Base-by-base conservation (phyloP, 768 basidiomycete genomes). In the Leucocoprinus sp. region DNA sequence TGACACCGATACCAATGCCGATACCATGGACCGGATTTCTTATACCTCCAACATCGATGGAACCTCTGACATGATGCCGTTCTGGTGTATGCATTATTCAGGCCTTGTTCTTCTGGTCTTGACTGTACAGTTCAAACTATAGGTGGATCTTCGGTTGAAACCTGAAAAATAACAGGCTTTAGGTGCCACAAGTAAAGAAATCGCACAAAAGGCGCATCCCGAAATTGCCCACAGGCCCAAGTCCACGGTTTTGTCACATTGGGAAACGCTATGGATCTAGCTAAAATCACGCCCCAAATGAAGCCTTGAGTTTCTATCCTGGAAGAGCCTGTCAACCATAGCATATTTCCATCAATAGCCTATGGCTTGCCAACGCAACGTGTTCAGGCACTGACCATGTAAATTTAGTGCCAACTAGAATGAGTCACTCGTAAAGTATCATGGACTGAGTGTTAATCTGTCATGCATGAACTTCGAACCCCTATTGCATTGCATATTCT, bases 281-380 rank as follows among this genome's bases (percentile, higher is more conserved):
- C 11, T 17, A 26, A 41, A 41, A 15, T 28, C 39, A 15, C 23
- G 39, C 24, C 17, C 15, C 24, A 17, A 41, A 17, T 26, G 39
- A 41, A 26, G 17, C 6, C 39, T 41, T 15, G 14, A 41, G 39
- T 26, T 41, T 41, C 39, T 41, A 17, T 41, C 38, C 27, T 28
- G 5, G 27, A 5, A 6, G 5, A 31, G 14, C 31, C 31, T 31
- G 31, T 12, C 31, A 31, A 7, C 31, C 31, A 14, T 11, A 31
- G n/a, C 31, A 14, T 14, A n/a, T 31, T 14, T 8, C 31, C 31
- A 31, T 31, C 31, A 31, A 14, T 27, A 31, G 31, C 11, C 31
- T 31, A n/a, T 31, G n/a, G 11, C 31, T 31, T 14, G 31, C 31
- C 31, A 4, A 4, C 9, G 14, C 31, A 31, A 31, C 31, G 31